These are phyloP conservation scores for Lepiota venenata DNA, from an alignment of 768 basidiomycete genomes.

Conservation along the genomic window DNA sequence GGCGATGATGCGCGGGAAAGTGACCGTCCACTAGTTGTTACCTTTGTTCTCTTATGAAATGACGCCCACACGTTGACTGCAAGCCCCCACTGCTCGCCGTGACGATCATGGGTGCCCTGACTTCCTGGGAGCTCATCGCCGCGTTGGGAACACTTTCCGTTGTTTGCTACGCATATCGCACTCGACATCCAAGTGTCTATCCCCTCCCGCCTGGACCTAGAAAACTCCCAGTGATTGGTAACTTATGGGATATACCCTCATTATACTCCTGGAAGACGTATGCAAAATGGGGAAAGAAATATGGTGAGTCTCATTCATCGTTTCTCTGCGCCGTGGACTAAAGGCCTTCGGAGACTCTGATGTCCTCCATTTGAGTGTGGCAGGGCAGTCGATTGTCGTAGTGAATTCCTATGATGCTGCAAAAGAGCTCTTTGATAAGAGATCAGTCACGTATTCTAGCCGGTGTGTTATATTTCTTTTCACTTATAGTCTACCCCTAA, in stretches of 20 bases:
- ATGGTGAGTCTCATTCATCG: conserved; percentile 20
- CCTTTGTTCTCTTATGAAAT: not conserved
- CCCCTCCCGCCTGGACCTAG: conserved; percentile 39
- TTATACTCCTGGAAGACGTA: conserved; percentile 40
- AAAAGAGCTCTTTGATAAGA: conserved; percentile 12
- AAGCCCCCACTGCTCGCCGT: not conserved
- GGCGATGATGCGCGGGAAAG: too few species aligned
- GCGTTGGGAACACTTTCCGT: not conserved
- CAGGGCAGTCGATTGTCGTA: conserved; percentile 10
- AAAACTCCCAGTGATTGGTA: conserved; percentile 40
- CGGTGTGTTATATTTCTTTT: conserved; percentile 1
- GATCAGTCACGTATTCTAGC: conserved; percentile 13
- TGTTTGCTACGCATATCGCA: not conserved
- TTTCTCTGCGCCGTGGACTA: too few species aligned
- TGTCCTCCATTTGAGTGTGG: conserved; percentile 7
- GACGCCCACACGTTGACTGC: not conserved
- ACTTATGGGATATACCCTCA: conserved; percentile 40
- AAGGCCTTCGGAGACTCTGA: not conserved
- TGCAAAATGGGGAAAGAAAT: conserved; percentile 39
- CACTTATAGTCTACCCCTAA: not conserved
- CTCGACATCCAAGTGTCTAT: not conserved
- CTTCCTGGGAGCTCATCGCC: not conserved
- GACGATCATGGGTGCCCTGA: not conserved
- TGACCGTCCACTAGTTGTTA: too few species aligned
- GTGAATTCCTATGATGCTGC: conserved; percentile 14